phyloP scores from a whole-genome alignment of 768 basidiomycete species.

The Hysterangium stoloniferum region DNA sequence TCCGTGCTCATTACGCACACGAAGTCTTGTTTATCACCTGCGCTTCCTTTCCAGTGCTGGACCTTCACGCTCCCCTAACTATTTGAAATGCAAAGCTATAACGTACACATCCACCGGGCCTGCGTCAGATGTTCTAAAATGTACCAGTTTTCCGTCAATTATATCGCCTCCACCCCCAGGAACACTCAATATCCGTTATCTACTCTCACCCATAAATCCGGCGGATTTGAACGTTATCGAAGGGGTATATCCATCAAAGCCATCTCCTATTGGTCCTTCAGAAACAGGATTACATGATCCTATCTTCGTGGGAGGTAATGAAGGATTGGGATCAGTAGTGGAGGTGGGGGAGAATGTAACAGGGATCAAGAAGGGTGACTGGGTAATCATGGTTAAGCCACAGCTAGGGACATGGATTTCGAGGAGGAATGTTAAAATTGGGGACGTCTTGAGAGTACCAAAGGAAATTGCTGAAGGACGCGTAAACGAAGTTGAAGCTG shows the following conservation, averaged over 20 bases:
- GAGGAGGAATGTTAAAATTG: slow-evolving; percentile 40
- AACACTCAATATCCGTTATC: slow-evolving; percentile 56
- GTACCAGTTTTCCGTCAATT: slow-evolving; percentile 43
- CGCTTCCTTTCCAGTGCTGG: no score
- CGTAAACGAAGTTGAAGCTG: slow-evolving; percentile 57
- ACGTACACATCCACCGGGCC: slow-evolving; percentile 56
- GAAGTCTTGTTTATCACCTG: no score
- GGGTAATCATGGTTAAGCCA: slow-evolving; percentile 63
- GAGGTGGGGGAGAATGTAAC: slow-evolving; percentile 50
- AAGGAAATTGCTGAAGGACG: slow-evolving; percentile 24
- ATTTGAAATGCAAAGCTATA: no score
- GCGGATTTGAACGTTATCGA: slow-evolving; percentile 77
- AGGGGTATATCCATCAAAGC: slow-evolving; percentile 72
- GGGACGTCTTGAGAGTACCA: slow-evolving; percentile 58
- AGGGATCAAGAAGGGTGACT: slow-evolving; percentile 48
- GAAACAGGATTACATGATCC: slow-evolving; percentile 27
- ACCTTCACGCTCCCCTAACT: no score
- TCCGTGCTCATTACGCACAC: no score
- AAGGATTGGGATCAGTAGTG: slow-evolving; percentile 62
- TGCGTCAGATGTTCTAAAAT: slow-evolving; percentile 51
- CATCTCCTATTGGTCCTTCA: slow-evolving; percentile 32
- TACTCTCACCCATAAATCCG: slow-evolving; percentile 73
- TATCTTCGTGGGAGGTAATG: slow-evolving; percentile 61
- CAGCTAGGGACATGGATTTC: slow-evolving; percentile 76
- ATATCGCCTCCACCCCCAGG: slow-evolving; percentile 41